phyloP scores from a whole-genome alignment of 2,329 filamentous ascomycete genomes.

The Ophiostoma perfectum region DNA sequence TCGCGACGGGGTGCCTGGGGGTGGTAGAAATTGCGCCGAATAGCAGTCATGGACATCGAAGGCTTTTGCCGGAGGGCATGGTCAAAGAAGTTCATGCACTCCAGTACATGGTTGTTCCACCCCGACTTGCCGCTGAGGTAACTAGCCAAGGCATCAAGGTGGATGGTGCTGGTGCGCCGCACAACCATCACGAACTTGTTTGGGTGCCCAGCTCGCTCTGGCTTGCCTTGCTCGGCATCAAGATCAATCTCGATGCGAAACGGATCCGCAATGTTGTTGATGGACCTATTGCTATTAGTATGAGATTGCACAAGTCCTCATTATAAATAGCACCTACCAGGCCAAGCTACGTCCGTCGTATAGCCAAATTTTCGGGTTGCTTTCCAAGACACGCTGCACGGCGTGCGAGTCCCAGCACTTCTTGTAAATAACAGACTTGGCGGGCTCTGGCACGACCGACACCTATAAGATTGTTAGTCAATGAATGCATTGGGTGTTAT shows the following conservation, averaged over 20 bases:
- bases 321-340: slow-evolving; percentile 53
- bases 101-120: slow-evolving; percentile 64
- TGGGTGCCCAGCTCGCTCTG: slow-evolving; percentile 32
- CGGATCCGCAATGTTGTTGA: slow-evolving; percentile 38
- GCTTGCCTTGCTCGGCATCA: slow-evolving; percentile 53
- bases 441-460: slow-evolving; percentile 53
- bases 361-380: slow-evolving; percentile 45
- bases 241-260: slow-evolving; percentile 62
- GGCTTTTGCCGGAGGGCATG: slow-evolving; percentile 81
- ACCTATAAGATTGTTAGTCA: slow-evolving; percentile 45
- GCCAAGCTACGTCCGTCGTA: slow-evolving; percentile 81
- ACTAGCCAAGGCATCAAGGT: slow-evolving; percentile 57
- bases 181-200: slow-evolving; percentile 58
- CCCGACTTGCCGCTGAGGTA: slow-evolving; percentile 59
- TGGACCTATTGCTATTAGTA: slow-evolving; percentile 32
- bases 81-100: slow-evolving; percentile 82
- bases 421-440: slow-evolving; percentile 61
- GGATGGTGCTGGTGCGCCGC: slow-evolving; percentile 59
- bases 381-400: slow-evolving; percentile 51
- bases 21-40: slow-evolving; percentile 81
- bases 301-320: background rate
- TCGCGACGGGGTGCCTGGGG: slow-evolving; percentile 42
- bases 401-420: slow-evolving; percentile 68
- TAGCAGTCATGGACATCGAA: slow-evolving; percentile 57
- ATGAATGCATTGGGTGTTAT: background rate